Conservation (phyloP, 768 basidiomycete species). For the Lactarius trivialis region DNA sequence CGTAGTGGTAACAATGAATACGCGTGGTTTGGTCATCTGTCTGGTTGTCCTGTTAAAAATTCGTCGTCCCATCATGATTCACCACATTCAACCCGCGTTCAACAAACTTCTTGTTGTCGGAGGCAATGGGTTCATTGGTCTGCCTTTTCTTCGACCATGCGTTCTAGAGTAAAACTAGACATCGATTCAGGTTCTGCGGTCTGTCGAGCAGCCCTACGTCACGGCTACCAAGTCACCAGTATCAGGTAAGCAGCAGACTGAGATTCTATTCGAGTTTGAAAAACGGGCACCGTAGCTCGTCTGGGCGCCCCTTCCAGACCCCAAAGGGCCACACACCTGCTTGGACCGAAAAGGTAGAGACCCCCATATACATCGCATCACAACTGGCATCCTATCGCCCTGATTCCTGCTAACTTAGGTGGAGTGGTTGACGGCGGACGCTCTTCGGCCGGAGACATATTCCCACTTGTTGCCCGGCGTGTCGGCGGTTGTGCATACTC, state of each 20-base stretch:
- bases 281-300: slow-evolving; percentile 48
- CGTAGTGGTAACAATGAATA: neutral
- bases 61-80: neutral
- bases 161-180: neutral
- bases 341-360: slow-evolving; percentile 70
- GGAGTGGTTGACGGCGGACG: slow-evolving; percentile 81
- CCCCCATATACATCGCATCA: slow-evolving; percentile 9
- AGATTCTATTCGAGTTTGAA: neutral
- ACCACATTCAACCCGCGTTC: slow-evolving; percentile 26
- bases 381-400: neutral
- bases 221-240: slow-evolving; percentile 83
- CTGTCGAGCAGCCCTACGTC: slow-evolving; percentile 78
- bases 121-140: slow-evolving; percentile 97
- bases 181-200: slow-evolving; percentile 74
- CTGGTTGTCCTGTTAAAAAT: neutral
- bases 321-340: slow-evolving; percentile 86
- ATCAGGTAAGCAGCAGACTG: slow-evolving; percentile 55
- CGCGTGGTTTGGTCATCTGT: neutral
- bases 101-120: slow-evolving; percentile 86
- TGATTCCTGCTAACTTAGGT: slow-evolving; percentile 43
- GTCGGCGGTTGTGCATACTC: slow-evolving; percentile 84
- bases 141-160: neutral
- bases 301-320: slow-evolving; percentile 78
- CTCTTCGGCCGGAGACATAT: slow-evolving; percentile 71
- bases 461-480: slow-evolving; percentile 55